phyloP scores from a whole-genome alignment of 257 asterid genomes.

The Penstemon barbatus region DNA sequence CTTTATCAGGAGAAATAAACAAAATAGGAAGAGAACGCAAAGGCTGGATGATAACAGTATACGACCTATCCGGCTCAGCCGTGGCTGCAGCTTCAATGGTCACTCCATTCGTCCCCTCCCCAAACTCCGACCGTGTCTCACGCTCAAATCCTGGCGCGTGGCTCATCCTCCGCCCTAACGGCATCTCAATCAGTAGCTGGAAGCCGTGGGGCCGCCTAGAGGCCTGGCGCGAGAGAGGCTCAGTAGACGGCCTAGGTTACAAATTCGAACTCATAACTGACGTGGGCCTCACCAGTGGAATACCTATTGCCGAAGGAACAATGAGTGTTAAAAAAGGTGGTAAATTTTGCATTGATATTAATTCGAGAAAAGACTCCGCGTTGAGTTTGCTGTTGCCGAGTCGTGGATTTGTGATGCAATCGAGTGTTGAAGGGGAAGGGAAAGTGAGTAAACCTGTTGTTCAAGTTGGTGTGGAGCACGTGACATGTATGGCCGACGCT shows the following conservation, averaged over 20 bases:
- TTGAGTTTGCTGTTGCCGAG: conserved; percentile 34
- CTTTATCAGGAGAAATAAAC: conserved; percentile 45
- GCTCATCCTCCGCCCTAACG: conserved; percentile 80
- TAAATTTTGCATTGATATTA: conserved; percentile 49
- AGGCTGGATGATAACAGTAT: conserved; percentile 80
- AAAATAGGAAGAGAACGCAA: conserved; percentile 61
- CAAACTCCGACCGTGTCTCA: conserved; percentile 71
- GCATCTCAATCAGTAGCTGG: conserved; percentile 69
- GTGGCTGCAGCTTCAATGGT: conserved; percentile 93
- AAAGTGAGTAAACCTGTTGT: conserved; percentile 61
- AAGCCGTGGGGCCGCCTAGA: conserved; percentile 94
- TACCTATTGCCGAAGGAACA: conserved; percentile 69
- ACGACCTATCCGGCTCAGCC: conserved; percentile 86
- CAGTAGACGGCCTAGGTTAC: conserved; percentile 68
- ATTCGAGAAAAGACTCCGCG: conserved; percentile 45
- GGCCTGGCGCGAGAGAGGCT: conserved; percentile 88
- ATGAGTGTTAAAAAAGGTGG: conserved; percentile 74
- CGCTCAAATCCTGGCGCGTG: conserved; percentile 87
- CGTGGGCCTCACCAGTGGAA: conserved; percentile 49
- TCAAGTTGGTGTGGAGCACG: conserved; percentile 76
- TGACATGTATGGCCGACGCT: conserved; percentile 78
- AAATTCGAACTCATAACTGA: conserved; percentile 72
- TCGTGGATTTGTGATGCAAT: conserved; percentile 72
- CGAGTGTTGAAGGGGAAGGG: conserved; percentile 77
- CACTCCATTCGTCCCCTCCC: conserved; percentile 88